A percentile compares a stretch with the other conserved stretches of the same genome.
These are phyloP conservation scores for Macaranga tanarius DNA, from an alignment of 441 rosid species.

Conservation along the genomic window DNA sequence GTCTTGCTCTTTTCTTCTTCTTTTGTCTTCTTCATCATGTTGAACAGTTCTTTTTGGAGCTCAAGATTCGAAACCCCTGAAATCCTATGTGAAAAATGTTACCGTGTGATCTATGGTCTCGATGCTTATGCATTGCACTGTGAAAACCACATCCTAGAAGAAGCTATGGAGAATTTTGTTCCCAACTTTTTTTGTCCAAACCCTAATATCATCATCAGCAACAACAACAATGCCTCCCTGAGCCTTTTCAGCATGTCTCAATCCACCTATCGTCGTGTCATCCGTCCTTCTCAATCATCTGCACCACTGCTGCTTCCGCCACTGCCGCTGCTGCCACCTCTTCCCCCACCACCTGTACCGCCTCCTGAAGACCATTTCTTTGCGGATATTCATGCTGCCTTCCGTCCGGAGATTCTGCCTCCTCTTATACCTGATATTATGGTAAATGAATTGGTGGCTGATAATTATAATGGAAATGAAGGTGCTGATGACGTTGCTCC, in stretches of 20 bases:
- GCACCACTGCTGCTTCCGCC: background rate
- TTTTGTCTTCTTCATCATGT: background rate
- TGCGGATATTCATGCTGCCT: no score
- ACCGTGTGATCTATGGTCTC: background rate
- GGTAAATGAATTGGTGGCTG: no score
- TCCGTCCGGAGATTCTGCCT: no score
- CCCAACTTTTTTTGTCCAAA: background rate
- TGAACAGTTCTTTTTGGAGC: background rate
- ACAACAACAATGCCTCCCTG: background rate
- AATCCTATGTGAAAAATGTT: background rate
- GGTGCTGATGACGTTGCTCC: background rate
- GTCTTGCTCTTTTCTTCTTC: background rate
- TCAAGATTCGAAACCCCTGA: background rate
- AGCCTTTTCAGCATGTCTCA: no score
- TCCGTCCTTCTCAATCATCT: no score
- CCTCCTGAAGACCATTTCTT: no score
- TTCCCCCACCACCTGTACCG: background rate
- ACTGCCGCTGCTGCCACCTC: background rate
- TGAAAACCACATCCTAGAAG: background rate
- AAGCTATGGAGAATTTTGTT: background rate
- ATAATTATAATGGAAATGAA: no score
- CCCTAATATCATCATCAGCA: background rate
- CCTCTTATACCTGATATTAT: no score
- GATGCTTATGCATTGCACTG: background rate
- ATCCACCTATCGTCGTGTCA: no score